These are phyloP conservation scores for Pichia membranifaciens DNA, from an alignment of 805 yeast species.

Conservation along the genomic window DNA sequence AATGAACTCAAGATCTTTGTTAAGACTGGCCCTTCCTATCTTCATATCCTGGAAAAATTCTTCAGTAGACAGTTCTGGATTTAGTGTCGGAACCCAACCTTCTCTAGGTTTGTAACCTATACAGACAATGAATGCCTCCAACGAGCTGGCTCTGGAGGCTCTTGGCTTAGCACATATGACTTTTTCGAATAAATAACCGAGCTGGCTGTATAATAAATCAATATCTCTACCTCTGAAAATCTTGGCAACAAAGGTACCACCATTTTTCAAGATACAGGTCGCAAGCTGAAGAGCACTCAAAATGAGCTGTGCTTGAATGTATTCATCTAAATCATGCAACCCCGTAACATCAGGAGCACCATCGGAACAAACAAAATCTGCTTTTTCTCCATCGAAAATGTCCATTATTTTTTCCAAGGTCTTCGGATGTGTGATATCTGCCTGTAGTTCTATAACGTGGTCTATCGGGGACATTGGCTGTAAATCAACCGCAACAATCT, in stretches of 20 bases:
- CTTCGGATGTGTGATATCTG: slow-evolving; percentile 95
- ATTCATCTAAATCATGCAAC: slow-evolving; percentile 91
- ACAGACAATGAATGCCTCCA: slow-evolving; percentile 93
- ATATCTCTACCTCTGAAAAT: slow-evolving; percentile 95
- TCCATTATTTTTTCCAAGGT: slow-evolving; percentile 72
- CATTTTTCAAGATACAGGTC: slow-evolving; percentile 79
- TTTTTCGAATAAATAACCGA: slow-evolving; percentile 75
- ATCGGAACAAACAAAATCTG: slow-evolving; percentile 93
- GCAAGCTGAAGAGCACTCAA: slow-evolving; percentile 88
- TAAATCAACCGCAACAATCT: slow-evolving; percentile 89
- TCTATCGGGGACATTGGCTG: slow-evolving; percentile 98
- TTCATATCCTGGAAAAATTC: slow-evolving; percentile 67
- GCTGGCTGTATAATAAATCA: slow-evolving; percentile 86
- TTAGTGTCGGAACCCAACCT: slow-evolving; percentile 71
- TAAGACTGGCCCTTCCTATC: slow-evolving; percentile 49
- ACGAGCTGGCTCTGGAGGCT: slow-evolving; percentile 88
- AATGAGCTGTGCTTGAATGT: slow-evolving; percentile 91
- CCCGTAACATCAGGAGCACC: slow-evolving; percentile 99
- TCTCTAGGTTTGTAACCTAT: slow-evolving; percentile 76
- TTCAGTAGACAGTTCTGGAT: slow-evolving; percentile 55
- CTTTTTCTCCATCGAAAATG: slow-evolving; percentile 84
- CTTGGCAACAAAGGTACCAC: slow-evolving; percentile 93
- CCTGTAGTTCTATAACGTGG: slow-evolving; percentile 85
- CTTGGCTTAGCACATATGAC: slow-evolving; percentile 96
- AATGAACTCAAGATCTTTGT: slow-evolving; percentile 43